Conservation (phyloP, 2,329 filamentous ascomycete genomes). For the Penicillium sp. region DNA sequence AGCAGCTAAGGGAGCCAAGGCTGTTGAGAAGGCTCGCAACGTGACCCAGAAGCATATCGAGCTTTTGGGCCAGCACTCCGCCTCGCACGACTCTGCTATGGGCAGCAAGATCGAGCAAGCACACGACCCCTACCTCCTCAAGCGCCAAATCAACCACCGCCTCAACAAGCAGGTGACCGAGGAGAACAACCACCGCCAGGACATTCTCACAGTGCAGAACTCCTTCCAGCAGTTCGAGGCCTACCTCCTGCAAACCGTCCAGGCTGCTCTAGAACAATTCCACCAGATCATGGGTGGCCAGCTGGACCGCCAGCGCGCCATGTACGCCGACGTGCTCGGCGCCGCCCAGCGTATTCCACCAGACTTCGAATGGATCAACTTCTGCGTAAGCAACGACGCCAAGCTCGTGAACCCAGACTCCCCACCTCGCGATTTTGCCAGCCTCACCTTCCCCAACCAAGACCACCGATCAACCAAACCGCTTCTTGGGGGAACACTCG, state of each 20-base stretch:
- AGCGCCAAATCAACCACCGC: constrained; percentile 77
- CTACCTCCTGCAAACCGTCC: constrained; percentile 79
- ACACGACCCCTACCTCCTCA: constrained; percentile 87
- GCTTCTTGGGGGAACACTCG: constrained; percentile 82
- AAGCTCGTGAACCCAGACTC: constrained; percentile 76
- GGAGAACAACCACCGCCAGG: constrained; percentile 94
- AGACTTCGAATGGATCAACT: constrained; percentile 91
- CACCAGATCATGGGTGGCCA: constrained; percentile 78
- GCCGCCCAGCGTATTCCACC: constrained; percentile 74
- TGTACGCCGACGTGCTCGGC: constrained; percentile 81
- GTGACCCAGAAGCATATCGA: constrained; percentile 95
- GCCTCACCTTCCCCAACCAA: constrained; percentile 85
- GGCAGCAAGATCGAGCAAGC: constrained; percentile 68
- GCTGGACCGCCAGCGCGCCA: constrained; percentile 74
- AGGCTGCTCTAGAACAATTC: constrained; percentile 80
- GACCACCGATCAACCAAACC: constrained; percentile 76
- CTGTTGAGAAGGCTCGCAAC: constrained; percentile 84
- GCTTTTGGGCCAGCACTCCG: constrained; percentile 82
- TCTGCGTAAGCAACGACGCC: constrained; percentile 69
- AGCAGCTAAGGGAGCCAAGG: constrained; percentile 80
- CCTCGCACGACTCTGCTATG: constrained; percentile 69
- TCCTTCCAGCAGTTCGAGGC: constrained; percentile 85
- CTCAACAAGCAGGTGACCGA: constrained; percentile 88
- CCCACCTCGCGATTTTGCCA: constrained; percentile 70
- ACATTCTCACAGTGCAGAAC: constrained; percentile 87